Evolutionary conservation across 2,329 filamentous ascomycete species (phyloP).

Genomic region (Ophiocordyceps camponoti-saundersi): DNA sequence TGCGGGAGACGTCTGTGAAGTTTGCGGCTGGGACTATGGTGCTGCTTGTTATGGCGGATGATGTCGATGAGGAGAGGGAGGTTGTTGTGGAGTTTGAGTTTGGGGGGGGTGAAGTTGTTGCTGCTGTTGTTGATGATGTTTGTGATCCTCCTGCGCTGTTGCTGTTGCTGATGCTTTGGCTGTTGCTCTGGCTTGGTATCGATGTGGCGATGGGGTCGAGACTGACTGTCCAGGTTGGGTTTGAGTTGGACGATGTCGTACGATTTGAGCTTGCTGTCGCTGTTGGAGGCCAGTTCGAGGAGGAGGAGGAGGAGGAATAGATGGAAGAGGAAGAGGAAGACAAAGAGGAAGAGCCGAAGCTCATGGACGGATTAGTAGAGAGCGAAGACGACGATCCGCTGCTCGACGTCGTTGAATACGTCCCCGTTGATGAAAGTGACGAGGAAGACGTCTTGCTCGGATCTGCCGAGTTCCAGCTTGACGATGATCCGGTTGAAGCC

Average conservation of each 20-base stretch:
- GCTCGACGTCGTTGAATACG: neutral
- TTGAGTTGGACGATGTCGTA: neutral
- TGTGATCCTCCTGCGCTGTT: neutral
- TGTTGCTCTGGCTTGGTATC: neutral
- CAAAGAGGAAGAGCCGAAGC: neutral
- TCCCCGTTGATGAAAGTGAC: neutral
- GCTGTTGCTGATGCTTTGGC: neutral
- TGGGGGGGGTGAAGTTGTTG: neutral
- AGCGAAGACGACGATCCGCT: neutral
- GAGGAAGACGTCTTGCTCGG: neutral
- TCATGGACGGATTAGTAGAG: neutral
- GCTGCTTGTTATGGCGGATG: slow-evolving; percentile 1
- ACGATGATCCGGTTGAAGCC: neutral
- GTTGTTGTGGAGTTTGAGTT: neutral
- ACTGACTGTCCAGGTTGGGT: neutral
- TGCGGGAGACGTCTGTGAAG: slow-evolving; percentile 15
- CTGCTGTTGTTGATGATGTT: neutral
- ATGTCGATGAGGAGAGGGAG: neutral
- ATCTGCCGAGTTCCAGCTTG: neutral
- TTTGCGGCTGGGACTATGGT: slow-evolving; percentile 11
- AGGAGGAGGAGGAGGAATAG: neutral
- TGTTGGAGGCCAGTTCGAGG: neutral
- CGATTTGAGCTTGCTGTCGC: neutral
- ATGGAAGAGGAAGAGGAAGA: neutral
- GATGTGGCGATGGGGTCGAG: neutral